Conservation (phyloP, 345 rosid genomes). For the Adansonia digitata region DNA sequence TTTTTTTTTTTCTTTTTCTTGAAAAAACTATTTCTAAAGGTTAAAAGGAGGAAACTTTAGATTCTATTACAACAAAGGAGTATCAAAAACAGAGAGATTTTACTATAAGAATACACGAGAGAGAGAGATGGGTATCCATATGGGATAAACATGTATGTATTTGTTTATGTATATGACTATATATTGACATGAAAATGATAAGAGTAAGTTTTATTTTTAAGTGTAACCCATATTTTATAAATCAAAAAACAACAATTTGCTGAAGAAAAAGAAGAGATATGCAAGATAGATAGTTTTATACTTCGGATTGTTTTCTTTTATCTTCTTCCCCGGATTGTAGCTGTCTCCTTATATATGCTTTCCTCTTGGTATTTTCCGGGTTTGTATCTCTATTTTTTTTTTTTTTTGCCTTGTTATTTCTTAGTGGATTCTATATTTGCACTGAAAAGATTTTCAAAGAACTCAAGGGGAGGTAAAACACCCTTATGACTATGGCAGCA, state of each 20-base stretch:
- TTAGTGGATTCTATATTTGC: conserved; percentile 7
- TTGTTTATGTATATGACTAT: background rate
- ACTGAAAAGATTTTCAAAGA: conserved; percentile 7
- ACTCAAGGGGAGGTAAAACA: background rate
- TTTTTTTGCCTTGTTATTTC: conserved; percentile 7
- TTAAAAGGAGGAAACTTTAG: background rate
- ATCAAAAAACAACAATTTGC: background rate
- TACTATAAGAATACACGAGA: background rate
- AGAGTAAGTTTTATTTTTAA: background rate
- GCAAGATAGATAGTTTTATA: background rate
- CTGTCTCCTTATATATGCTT: conserved; percentile 27
- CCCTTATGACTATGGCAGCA: background rate
- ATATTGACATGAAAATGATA: background rate
- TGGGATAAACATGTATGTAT: background rate
- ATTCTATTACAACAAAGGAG: background rate
- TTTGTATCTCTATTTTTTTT: background rate
- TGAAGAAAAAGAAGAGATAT: background rate
- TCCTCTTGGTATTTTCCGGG: conserved; percentile 8
- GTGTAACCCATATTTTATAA: background rate
- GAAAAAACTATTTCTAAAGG: background rate
- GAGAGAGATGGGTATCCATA: background rate
- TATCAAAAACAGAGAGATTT: background rate
- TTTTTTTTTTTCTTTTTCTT: background rate
- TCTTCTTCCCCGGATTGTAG: conserved; percentile 42
- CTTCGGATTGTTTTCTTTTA: conserved; percentile 21